phyloP scores from a whole-genome alignment of 352 stramenopile genomes.

The Halophytophthora polymorphica region DNA sequence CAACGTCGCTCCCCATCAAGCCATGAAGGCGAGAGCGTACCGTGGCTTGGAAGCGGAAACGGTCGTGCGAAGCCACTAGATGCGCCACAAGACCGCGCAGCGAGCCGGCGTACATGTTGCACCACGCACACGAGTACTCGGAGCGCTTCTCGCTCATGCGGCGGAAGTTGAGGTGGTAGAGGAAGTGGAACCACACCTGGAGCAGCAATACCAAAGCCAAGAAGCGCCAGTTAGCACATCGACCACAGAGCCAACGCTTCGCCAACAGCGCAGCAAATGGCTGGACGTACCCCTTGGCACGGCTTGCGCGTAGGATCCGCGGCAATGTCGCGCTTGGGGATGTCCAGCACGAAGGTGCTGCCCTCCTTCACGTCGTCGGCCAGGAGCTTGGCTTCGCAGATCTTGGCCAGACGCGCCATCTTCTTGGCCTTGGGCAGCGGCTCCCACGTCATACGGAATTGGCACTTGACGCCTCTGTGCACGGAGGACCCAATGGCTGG shows the following conservation, averaged over 20 bases:
- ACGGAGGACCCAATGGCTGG: constrained; percentile 38
- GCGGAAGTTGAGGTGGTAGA: constrained; percentile 79
- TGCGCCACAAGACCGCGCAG: constrained; percentile 70
- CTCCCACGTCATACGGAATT: constrained; percentile 53
- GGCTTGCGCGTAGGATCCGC: constrained; percentile 10
- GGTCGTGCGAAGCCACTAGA: constrained; percentile 73
- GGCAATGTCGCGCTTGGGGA: constrained; percentile 35
- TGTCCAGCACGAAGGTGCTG: constrained; percentile 29
- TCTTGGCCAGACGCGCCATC: constrained; percentile 38
- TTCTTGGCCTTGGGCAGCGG: constrained; percentile 30
- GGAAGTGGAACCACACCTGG: constrained; percentile 82
- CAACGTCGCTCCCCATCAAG: no score
- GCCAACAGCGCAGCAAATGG: background rate
- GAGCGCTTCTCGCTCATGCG: constrained; percentile 80
- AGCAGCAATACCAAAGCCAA: constrained; percentile 1
- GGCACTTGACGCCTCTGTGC: constrained; percentile 57
- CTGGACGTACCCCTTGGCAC: constrained; percentile 24
- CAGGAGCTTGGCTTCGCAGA: constrained; percentile 38
- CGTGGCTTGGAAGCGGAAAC: constrained; percentile 74
- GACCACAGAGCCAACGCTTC: background rate
- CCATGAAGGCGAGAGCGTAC: constrained; percentile 19
- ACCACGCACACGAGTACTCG: constrained; percentile 81
- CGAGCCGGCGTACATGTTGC: constrained; percentile 77
- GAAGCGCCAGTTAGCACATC: background rate
- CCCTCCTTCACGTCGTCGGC: constrained; percentile 18